Evolutionary conservation across 345 rosid species (phyloP), one percentile per base, ranked within the genome.

Genomic region (Acer campestre): DNA sequence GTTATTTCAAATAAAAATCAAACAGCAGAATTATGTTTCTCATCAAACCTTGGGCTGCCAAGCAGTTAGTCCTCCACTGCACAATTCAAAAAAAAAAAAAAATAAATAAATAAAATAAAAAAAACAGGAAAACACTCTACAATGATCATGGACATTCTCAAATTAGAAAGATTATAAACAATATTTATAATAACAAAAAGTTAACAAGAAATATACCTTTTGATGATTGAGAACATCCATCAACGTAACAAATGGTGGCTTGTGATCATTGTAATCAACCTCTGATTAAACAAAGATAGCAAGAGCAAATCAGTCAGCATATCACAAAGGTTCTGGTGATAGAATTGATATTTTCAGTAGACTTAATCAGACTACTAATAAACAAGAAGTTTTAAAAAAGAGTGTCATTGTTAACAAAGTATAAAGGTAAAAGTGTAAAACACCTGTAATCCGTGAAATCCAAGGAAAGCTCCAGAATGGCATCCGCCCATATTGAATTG

Each of bases 391-490:
- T 40, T 40, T 65, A 65, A 38, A 48, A 61, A 17, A 29, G 16
- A 29, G 48, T 4, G n/a, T 67, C 23, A 72, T 59, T 25, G 16
- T 77, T 23, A 76, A 67, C 51, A 74, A 76, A 51, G 14, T 22
- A 53, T 61, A 58, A 11, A 70, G 61, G 56, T 4, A 35, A 35
- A 35, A 4, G 38, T 35, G 63, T 64, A 44, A 62, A 10, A 42
- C 82, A 95, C 99, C 97, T 95, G 97, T 90, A 56, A 91, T 48
- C 67, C 73, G 71, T 35, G 89, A 89, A 74, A 89, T 88, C 77
- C 88, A 84, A 1, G 94, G 96, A 62, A 92, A 92, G 85, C 89
- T 71, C 90, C 87, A 90, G 64, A 69, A 84, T 46, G 97, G 93
- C 81, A 86, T 75, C 72, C 86, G 85, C 51, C 91, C 92, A 49